phyloP scores from a whole-genome alignment of 2,329 filamentous ascomycete genomes.

The Aspergillus tubingensis region DNA sequence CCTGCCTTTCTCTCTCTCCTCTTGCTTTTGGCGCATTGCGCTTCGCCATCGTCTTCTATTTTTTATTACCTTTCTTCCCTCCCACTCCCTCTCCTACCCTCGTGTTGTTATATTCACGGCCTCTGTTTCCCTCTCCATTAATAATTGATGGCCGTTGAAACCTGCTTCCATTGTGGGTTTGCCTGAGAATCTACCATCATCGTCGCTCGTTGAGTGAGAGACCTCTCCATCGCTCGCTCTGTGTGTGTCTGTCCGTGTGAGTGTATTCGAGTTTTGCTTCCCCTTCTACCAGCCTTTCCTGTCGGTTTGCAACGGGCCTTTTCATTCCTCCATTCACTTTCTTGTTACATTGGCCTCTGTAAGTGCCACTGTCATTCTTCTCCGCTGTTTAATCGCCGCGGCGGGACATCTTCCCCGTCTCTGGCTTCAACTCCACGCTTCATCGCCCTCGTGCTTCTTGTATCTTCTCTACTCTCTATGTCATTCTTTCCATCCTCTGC shows the following conservation, averaged over 20 bases:
- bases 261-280: too few species aligned
- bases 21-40: constrained; percentile 1
- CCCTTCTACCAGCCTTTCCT: neutral
- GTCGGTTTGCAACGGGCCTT: constrained; percentile 1
- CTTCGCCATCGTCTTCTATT: neutral
- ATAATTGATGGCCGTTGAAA: neutral
- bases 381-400: neutral
- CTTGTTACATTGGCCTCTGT: neutral
- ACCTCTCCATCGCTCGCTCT: neutral
- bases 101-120: neutral
- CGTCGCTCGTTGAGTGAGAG: constrained; percentile 11
- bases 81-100: neutral
- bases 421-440: neutral
- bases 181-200: constrained; percentile 4
- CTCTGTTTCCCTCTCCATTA: neutral
- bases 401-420: neutral
- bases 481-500: neutral
- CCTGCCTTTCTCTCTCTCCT: neutral
- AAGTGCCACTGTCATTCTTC: neutral
- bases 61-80: neutral
- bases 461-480: neutral
- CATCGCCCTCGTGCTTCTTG: neutral
- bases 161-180: constrained; percentile 19
- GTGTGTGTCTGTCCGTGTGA: too few species aligned
- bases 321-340: neutral